These are phyloP conservation scores for Ophiostoma populinum DNA, from an alignment of 2,329 filamentous ascomycete species.

Conservation along the genomic window DNA sequence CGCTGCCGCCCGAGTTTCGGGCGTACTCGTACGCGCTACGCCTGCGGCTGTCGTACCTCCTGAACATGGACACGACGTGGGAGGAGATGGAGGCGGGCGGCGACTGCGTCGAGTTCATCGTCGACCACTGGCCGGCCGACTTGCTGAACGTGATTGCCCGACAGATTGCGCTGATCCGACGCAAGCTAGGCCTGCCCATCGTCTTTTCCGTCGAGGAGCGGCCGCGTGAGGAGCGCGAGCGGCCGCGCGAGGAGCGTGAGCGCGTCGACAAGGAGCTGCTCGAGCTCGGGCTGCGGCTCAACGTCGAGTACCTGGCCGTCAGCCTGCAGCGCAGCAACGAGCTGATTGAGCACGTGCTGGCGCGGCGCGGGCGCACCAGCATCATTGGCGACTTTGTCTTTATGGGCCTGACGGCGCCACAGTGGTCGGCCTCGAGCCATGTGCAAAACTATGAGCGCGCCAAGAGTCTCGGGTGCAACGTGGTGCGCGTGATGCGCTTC, in stretches of 20 bases:
- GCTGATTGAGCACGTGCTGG: constrained; percentile 30
- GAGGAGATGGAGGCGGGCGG: constrained; percentile 37
- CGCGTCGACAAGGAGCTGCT: constrained; percentile 37
- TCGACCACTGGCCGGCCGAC: constrained; percentile 37
- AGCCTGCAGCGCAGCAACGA: constrained; percentile 39
- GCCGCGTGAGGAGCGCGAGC: constrained; percentile 24
- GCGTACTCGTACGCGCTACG: constrained; percentile 44
- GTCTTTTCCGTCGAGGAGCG: constrained; percentile 38
- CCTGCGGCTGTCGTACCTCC: constrained; percentile 41
- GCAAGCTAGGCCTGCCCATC: constrained; percentile 37
- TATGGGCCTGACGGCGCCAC: constrained; percentile 25
- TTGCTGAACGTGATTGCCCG: constrained; percentile 32
- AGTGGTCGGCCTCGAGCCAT: constrained; percentile 39
- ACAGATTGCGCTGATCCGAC: constrained; percentile 38
- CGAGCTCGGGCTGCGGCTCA: constrained; percentile 45
- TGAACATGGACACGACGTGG: constrained; percentile 32
- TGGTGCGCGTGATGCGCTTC: constrained; percentile 44
- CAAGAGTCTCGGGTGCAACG: constrained; percentile 38
- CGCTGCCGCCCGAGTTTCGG: constrained; percentile 39
- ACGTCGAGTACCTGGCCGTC: constrained; percentile 46
- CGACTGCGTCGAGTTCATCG: constrained; percentile 42
- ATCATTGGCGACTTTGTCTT: constrained; percentile 41
- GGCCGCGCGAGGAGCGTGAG: constrained; percentile 21
- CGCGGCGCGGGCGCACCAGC: constrained; percentile 36
- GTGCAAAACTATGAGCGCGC: constrained; percentile 36